A percentile compares a stretch with the other conserved stretches of the same genome.
Conservation (phyloP, 305 asterid genomes). For the Stenogyne calaminthoides region DNA sequence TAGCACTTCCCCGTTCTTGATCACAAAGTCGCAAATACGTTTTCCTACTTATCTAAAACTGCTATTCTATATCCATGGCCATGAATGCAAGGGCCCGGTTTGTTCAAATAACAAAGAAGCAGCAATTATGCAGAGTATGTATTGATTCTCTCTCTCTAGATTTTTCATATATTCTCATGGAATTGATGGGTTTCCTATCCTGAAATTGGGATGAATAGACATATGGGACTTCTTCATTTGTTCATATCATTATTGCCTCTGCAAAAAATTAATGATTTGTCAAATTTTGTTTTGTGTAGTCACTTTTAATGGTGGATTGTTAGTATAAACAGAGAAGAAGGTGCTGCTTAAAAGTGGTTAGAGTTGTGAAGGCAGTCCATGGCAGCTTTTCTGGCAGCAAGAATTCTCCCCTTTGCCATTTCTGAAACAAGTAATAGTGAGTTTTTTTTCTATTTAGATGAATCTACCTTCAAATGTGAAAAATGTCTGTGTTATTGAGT, state of each 20-base stretch:
- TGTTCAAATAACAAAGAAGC: not conserved
- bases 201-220: not conserved
- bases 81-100: not conserved
- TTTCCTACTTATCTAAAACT: not conserved
- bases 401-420: constrained; percentile 30
- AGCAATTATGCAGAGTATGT: not conserved
- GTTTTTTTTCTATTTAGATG: constrained; percentile 19
- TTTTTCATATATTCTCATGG: not conserved
- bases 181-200: not conserved
- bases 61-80: not conserved
- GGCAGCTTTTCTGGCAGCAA: constrained; percentile 45
- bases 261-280: not conserved
- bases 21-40: not conserved
- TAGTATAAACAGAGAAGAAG: constrained; percentile 31
- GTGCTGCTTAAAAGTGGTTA: constrained; percentile 23
- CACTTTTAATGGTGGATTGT: constrained; percentile 12
- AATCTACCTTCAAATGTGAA: too few relatives aligned
- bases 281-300: not conserved
- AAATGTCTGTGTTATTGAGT: not conserved
- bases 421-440: constrained; percentile 33
- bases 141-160: not conserved
- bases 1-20: too few relatives aligned
- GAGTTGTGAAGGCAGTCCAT: constrained; percentile 24
- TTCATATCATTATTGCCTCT: not conserved
- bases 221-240: not conserved